Conservation (phyloP, 169 alveolate species). For the Fabrea salina region DNA sequence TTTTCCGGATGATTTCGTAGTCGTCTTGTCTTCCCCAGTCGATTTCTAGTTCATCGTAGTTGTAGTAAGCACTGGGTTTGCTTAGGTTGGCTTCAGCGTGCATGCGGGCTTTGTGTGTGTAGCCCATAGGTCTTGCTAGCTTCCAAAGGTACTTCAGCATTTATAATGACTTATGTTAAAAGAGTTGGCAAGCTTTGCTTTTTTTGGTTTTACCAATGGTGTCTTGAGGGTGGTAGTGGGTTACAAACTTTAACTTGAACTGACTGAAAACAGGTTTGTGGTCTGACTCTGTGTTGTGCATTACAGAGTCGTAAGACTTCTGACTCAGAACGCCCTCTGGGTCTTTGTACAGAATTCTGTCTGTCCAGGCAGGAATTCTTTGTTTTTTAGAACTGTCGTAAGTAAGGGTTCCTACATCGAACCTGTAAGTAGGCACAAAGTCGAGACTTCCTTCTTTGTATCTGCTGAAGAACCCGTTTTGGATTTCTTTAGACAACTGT, state of each 20-base stretch:
- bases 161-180: no score
- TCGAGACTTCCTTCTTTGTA: conserved; percentile 6
- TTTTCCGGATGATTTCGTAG: conserved; percentile 92
- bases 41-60: conserved; percentile 85
- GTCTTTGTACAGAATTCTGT: conserved; percentile 40
- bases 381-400: conserved; percentile 37
- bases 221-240: no score
- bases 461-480: no score
- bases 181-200: no score
- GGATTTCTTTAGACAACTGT: not conserved
- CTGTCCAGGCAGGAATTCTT: conserved; percentile 48
- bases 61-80: conserved; percentile 88
- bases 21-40: conserved; percentile 91
- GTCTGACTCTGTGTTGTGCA: conserved; percentile 7
- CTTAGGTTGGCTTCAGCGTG: conserved; percentile 85
- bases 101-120: no score
- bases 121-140: no score
- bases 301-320: conserved; percentile 8
- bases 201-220: no score
- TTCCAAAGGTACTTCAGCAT: no score
- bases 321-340: not conserved
- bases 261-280: conserved; percentile 37
- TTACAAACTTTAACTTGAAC: conserved; percentile 6
- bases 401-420: conserved; percentile 13
- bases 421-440: conserved; percentile 45